Percentiles rank a stretch among this genome's conserved stretches.
Conservation (phyloP, 179 eudicot genomes). For the Beta lomatogona region DNA sequence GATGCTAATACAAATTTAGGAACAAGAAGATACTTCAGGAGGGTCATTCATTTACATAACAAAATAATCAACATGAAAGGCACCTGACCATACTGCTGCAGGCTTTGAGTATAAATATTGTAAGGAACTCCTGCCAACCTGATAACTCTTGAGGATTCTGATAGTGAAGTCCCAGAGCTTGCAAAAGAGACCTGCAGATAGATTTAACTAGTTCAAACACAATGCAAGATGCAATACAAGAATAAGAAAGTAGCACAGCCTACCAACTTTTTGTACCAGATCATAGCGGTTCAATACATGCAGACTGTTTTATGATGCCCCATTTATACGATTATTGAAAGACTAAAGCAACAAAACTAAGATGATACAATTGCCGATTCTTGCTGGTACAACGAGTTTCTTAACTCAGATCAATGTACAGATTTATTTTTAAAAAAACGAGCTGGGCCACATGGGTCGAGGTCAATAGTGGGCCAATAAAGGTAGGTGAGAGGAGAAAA, state of each 20-base stretch:
- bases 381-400: background rate
- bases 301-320: background rate
- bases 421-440: background rate
- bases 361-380: background rate
- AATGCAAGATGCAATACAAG: constrained; percentile 2
- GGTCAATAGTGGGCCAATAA: too few species aligned
- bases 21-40: background rate
- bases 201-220: constrained; percentile 8
- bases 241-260: background rate
- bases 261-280: background rate
- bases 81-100: constrained; percentile 53
- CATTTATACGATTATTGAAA: background rate
- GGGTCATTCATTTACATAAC: background rate
- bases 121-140: constrained; percentile 51
- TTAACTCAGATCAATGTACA: background rate
- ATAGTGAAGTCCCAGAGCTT: constrained; percentile 31
- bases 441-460: too few species aligned
- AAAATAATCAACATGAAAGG: constrained; percentile 21
- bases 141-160: constrained; percentile 33
- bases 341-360: background rate
- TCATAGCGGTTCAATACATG: background rate
- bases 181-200: constrained; percentile 46
- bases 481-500: too few species aligned
- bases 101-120: constrained; percentile 47
- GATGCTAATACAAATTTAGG: background rate